These are phyloP conservation scores for Voacanga thouarsii DNA, from an alignment of 257 asterid species.

Conservation along the genomic window DNA sequence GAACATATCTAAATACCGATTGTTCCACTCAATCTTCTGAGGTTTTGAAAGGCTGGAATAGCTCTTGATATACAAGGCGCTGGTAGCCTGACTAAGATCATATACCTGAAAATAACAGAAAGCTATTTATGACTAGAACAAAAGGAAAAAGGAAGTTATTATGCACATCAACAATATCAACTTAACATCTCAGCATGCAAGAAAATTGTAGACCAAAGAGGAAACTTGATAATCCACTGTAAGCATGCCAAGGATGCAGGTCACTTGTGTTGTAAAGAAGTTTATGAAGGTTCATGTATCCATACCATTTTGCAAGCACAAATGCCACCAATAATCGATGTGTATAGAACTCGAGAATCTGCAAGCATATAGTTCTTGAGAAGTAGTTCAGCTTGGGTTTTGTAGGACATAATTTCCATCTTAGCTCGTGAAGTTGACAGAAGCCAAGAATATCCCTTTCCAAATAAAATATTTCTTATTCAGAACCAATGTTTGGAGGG, in stretches of 20 bases:
- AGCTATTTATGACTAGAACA: neutral
- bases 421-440: constrained; percentile 28
- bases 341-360: constrained; percentile 37
- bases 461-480: neutral
- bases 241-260: constrained; percentile 1
- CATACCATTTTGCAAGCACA: constrained; percentile 70
- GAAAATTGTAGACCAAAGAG: neutral
- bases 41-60: constrained; percentile 47
- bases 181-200: neutral
- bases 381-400: constrained; percentile 48
- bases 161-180: neutral
- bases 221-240: neutral
- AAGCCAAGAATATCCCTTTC: neutral
- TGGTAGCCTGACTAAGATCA: constrained; percentile 51
- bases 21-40: constrained; percentile 75
- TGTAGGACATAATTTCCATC: constrained; percentile 46
- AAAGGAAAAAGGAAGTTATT: neutral
- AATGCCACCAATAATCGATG: constrained; percentile 55
- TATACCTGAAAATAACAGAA: constrained; percentile 51
- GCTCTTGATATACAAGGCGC: constrained; percentile 56
- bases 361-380: constrained; percentile 44
- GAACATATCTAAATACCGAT: constrained; percentile 48
- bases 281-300: neutral
- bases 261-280: neutral
- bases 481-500: neutral